phyloP scores from a whole-genome alignment of 148 eudicot genomes.

The Beta vulgaris region DNA sequence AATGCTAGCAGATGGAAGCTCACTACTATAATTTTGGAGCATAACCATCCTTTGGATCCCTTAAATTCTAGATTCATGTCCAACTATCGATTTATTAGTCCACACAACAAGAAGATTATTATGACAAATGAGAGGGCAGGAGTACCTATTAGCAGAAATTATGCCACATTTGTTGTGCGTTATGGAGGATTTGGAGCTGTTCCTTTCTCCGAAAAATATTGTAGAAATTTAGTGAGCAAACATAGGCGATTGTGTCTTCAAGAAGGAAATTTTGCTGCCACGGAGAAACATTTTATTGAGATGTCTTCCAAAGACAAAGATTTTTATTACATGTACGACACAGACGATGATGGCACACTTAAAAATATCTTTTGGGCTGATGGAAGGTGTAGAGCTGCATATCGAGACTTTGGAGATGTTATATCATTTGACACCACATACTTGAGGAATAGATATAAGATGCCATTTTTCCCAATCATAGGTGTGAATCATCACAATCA shows the following conservation, averaged over 20 bases:
- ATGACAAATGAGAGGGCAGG: no score
- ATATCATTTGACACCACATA: background rate
- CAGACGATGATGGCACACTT: background rate
- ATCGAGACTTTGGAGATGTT: background rate
- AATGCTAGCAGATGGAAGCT: background rate
- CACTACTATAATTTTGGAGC: no score
- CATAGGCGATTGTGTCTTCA: no score
- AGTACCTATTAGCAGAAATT: no score
- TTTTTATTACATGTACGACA: background rate
- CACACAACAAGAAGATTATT: no score
- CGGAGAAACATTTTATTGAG: background rate
- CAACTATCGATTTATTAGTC: no score
- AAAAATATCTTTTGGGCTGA: background rate
- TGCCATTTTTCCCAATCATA: background rate
- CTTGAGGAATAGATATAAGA: background rate
- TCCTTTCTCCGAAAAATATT: no score
- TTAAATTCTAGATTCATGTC: no score
- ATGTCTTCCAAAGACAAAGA: background rate
- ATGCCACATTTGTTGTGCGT: no score
- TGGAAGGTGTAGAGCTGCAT: slow-evolving; percentile 2
- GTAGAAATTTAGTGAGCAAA: no score
- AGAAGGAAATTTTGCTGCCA: background rate
- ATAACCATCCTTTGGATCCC: no score
- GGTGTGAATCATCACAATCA: background rate
- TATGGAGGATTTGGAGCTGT: no score